Evolutionary conservation across 768 basidiomycete species (phyloP).

Genomic region (Pulveroboletus sp.): DNA sequence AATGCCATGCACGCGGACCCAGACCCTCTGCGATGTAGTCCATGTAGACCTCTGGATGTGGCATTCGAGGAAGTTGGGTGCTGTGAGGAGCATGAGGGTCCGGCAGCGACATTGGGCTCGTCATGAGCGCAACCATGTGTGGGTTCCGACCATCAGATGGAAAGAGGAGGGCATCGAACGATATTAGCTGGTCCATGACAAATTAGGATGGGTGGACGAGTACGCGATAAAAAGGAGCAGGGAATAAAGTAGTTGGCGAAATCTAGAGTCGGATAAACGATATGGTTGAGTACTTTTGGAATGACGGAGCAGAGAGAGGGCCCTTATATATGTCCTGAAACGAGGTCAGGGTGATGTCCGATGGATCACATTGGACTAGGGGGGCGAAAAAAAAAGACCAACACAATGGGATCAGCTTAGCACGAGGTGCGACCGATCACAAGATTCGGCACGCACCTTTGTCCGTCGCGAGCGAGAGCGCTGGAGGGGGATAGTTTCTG

Average conservation of each 20-base stretch:
- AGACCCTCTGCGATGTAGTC: constrained; percentile 78
- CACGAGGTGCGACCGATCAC: constrained; percentile 37
- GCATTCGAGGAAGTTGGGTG: constrained; percentile 56
- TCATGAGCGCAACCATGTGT: constrained; percentile 70
- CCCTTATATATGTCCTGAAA: constrained; percentile 34
- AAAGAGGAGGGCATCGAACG: constrained; percentile 73
- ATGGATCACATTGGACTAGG: constrained; percentile 21
- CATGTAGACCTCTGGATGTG: constrained; percentile 85
- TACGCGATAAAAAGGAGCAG: constrained; percentile 19
- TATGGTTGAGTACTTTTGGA: constrained; percentile 22
- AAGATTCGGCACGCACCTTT: constrained; percentile 14
- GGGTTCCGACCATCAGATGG: constrained; percentile 77
- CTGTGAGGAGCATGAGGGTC: constrained; percentile 46
- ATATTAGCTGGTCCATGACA: constrained; percentile 60
- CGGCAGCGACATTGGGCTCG: constrained; percentile 51
- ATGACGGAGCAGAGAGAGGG: constrained; percentile 17
- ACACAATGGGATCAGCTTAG: constrained; percentile 25
- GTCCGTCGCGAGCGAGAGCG: constrained; percentile 5
- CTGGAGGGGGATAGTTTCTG: constrained; percentile 2
- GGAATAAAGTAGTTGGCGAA: constrained; percentile 17
- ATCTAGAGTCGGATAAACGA: constrained; percentile 20
- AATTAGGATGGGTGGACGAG: constrained; percentile 13
- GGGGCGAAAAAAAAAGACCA: constrained; percentile 25
- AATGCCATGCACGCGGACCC: constrained; percentile 68
- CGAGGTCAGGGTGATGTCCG: constrained; percentile 38